phyloP scores from a whole-genome alignment of 106 monocot genomes.

The Triglochin maritima region DNA sequence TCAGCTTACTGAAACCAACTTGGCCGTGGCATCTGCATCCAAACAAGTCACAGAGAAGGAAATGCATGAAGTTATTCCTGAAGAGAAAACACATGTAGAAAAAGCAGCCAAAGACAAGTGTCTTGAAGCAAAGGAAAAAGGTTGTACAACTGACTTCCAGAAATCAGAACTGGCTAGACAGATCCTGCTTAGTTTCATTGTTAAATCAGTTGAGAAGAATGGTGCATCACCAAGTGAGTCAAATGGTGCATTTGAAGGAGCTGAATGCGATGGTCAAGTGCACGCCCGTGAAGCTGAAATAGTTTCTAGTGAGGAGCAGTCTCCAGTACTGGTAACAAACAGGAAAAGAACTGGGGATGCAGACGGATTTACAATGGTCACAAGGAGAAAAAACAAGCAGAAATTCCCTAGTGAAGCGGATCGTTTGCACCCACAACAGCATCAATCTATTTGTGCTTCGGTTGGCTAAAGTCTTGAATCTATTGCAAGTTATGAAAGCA shows the following conservation, averaged over 20 bases:
- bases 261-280: conserved; percentile 6
- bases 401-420: conserved; percentile 35
- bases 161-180: conserved; percentile 69
- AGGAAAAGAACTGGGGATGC: conserved; percentile 35
- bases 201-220: conserved; percentile 56
- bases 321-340: conserved; percentile 2
- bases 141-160: conserved; percentile 10
- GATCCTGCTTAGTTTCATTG: conserved; percentile 80
- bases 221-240: conserved; percentile 22
- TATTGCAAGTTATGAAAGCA: too few relatives aligned
- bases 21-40: background rate
- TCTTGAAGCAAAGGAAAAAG: conserved; percentile 26
- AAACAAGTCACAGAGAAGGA: conserved; percentile 10
- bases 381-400: conserved; percentile 52
- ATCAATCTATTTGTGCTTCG: conserved; percentile 56
- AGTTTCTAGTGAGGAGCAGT: conserved; percentile 8
- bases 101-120: conserved; percentile 13
- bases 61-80: conserved; percentile 1
- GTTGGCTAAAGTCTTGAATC: conserved; percentile 3
- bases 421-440: conserved; percentile 44
- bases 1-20: conserved; percentile 6
- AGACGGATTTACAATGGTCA: conserved; percentile 82
- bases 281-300: background rate
- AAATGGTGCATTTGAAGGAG: background rate
- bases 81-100: conserved; percentile 16